Percentiles rank a stretch among this genome's conserved stretches.
These are phyloP conservation scores for Flaveria brownii DNA, from an alignment of 129 eudicot species.

Conservation along the genomic window DNA sequence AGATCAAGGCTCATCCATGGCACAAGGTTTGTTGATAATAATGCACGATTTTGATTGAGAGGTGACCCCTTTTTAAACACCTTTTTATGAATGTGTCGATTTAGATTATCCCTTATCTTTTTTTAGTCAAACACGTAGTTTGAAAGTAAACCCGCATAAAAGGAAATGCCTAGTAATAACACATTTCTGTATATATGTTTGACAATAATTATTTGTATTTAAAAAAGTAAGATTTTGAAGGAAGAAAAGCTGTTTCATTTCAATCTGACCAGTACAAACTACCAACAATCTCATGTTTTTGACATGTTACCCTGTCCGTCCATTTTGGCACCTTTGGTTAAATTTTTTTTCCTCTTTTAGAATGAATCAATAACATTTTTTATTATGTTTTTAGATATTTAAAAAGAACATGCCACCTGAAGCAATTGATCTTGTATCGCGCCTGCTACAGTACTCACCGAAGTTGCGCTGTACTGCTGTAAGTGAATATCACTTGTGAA, in stretches of 20 bases:
- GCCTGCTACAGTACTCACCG: constrained; percentile 93
- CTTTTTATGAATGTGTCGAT: neutral
- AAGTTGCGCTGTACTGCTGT: constrained; percentile 82
- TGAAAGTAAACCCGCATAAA: neutral
- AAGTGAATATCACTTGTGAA: constrained; percentile 37
- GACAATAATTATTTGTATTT: neutral
- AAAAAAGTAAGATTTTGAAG: neutral
- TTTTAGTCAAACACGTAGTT: neutral
- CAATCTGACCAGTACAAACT: no score
- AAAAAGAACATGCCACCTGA: constrained; percentile 85
- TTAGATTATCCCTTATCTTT: neutral
- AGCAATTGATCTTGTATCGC: constrained; percentile 87
- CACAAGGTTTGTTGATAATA: constrained; percentile 66
- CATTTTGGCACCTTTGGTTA: neutral
- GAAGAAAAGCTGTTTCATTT: neutral
- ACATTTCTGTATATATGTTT: neutral
- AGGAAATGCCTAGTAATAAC: neutral
- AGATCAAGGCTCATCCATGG: constrained; percentile 99
- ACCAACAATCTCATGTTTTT: neutral
- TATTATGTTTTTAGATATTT: constrained; percentile 55
- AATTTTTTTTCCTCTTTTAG: neutral
- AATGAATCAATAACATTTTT: constrained; percentile 10
- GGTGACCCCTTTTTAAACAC: neutral
- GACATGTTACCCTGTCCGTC: neutral
- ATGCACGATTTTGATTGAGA: neutral